Evolutionary conservation across 306 rosid genomes (phyloP).

Genomic region (Pueraria montana): DNA sequence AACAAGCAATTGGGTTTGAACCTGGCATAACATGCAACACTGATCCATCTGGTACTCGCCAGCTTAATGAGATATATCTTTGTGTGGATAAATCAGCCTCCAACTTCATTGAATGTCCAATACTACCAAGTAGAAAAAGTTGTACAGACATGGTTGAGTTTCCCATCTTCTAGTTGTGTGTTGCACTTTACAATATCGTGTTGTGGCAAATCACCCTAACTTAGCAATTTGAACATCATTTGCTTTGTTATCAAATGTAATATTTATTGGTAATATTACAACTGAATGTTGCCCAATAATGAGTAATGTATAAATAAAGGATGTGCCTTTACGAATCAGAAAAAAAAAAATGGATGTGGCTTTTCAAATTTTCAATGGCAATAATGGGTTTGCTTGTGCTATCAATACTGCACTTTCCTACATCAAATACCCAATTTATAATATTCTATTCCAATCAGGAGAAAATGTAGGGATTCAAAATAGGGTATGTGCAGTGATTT

Average conservation of each 20-base stretch:
- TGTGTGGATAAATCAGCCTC: conserved; percentile 67
- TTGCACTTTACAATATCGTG: neutral
- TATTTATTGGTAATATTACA: neutral
- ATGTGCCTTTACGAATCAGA: too few species aligned
- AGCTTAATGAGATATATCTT: conserved; percentile 58
- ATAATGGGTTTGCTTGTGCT: too few species aligned
- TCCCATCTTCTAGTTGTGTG: conserved; percentile 47
- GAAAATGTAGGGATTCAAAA: too few species aligned
- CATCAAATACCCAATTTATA: too few species aligned
- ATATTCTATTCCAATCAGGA: too few species aligned
- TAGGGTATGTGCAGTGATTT: too few species aligned
- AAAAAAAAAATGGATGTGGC: too few species aligned
- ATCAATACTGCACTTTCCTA: too few species aligned
- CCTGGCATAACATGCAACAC: conserved; percentile 60
- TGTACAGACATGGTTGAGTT: conserved; percentile 53
- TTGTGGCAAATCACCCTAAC: neutral
- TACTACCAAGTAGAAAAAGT: conserved; percentile 46
- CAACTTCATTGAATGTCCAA: conserved; percentile 58
- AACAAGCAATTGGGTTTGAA: conserved; percentile 42
- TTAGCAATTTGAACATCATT: neutral
- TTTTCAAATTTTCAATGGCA: too few species aligned
- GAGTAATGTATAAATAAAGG: neutral
- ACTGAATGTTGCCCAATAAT: neutral
- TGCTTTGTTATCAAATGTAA: neutral
- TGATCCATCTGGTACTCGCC: conserved; percentile 60